phyloP scores from a whole-genome alignment of 2,329 filamentous ascomycete species.

The Pseudogymnoascus sp. region DNA sequence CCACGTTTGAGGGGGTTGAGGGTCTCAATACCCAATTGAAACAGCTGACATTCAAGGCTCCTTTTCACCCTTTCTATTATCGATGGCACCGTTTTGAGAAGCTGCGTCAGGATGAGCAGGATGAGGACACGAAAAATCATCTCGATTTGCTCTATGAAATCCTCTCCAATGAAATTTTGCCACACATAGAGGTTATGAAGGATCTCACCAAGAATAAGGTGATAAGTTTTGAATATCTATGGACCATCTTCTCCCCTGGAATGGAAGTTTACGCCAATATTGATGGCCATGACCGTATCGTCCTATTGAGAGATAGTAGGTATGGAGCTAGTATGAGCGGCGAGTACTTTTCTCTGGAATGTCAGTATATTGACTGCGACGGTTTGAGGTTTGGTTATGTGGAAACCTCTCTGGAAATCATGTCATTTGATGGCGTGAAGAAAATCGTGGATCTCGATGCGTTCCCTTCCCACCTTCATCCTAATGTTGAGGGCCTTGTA shows the following conservation, averaged over 20 bases:
- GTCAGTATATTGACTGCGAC: constrained; percentile 16
- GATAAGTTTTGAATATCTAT: constrained; percentile 37
- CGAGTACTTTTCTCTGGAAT: constrained; percentile 16
- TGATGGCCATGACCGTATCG: constrained; percentile 16
- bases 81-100: constrained; percentile 28
- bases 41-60: constrained; percentile 27
- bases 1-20: constrained; percentile 27
- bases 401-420: constrained; percentile 15
- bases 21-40: constrained; percentile 29
- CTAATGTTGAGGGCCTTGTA: constrained; percentile 11
- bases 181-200: constrained; percentile 15
- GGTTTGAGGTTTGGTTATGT: constrained; percentile 18
- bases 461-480: constrained; percentile 16
- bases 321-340: constrained; percentile 21
- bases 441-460: constrained; percentile 15
- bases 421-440: constrained; percentile 14
- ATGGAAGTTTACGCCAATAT: constrained; percentile 18
- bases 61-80: constrained; percentile 32
- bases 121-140: constrained; percentile 25
- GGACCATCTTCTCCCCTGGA: constrained; percentile 28
- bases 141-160: constrained; percentile 28
- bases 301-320: constrained; percentile 17
- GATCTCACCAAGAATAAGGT: constrained; percentile 32
- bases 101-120: constrained; percentile 20
- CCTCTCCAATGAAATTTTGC: constrained; percentile 24